These are phyloP conservation scores for Actinomortierella wolfii DNA, from an alignment of 371 early-diverging fungal species.

Conservation along the genomic window DNA sequence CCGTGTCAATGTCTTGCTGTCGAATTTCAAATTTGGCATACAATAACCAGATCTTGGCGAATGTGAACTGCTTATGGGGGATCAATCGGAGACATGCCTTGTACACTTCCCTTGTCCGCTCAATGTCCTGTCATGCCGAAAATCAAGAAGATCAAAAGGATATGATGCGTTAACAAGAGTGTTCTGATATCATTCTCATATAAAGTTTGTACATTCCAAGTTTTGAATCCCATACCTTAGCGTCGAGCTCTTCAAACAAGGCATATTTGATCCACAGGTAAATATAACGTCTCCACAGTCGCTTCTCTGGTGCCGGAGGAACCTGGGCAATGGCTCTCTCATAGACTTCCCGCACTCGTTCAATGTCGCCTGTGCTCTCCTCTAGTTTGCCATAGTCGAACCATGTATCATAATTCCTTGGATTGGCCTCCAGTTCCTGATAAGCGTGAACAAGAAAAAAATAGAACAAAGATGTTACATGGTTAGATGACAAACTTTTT, in stretches of 20 bases:
- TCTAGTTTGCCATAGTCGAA: slow-evolving; percentile 92
- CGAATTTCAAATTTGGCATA: slow-evolving; percentile 93
- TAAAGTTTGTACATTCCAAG: background rate
- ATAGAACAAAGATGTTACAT: background rate
- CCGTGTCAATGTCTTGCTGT: slow-evolving; percentile 69
- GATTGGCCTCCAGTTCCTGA: slow-evolving; percentile 70
- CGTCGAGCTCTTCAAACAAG: slow-evolving; percentile 90
- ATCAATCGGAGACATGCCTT: slow-evolving; percentile 80
- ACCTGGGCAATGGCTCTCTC: slow-evolving; percentile 93
- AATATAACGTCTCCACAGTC: slow-evolving; percentile 95
- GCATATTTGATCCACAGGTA: slow-evolving; percentile 99
- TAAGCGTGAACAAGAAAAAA: background rate
- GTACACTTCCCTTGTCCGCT: slow-evolving; percentile 88
- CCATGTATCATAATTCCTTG: slow-evolving; percentile 95
- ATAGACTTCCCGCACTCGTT: slow-evolving; percentile 88
- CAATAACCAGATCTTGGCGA: slow-evolving; percentile 95
- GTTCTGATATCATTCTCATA: too few relatives aligned
- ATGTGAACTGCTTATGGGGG: slow-evolving; percentile 94
- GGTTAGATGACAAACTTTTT: too few relatives aligned
- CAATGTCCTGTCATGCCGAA: slow-evolving; percentile 61
- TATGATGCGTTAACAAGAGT: background rate
- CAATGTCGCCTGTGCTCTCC: slow-evolving; percentile 77
- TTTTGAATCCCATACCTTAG: slow-evolving; percentile 53
- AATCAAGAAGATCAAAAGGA: too few relatives aligned
- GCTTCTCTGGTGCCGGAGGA: slow-evolving; percentile 88